Conservation (phyloP, 805 yeast species). For the Candida hispaniensis region DNA sequence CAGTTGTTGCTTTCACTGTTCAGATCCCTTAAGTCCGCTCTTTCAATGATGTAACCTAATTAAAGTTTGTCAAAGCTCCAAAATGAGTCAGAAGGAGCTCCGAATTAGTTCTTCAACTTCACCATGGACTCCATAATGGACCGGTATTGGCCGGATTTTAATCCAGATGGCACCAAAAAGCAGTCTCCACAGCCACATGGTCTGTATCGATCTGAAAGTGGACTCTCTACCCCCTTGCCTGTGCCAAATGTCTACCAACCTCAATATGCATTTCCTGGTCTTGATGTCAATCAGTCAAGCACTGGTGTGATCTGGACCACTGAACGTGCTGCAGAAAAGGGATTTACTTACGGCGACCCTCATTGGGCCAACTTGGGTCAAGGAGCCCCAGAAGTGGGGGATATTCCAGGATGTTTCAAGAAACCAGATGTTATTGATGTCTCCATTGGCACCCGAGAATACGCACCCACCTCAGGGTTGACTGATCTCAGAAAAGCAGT, state of each 20-base stretch:
- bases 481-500: constrained; percentile 46
- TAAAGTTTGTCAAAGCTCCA: too few relatives aligned
- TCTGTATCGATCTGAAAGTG: constrained; percentile 22
- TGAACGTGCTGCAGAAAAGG: constrained; percentile 48
- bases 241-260: constrained; percentile 24
- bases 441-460: constrained; percentile 41
- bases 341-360: constrained; percentile 34
- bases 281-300: constrained; percentile 47
- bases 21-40: too few relatives aligned
- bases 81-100: too few relatives aligned
- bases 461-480: constrained; percentile 51
- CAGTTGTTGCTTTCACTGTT: too few relatives aligned
- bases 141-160: constrained; percentile 15
- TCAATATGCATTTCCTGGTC: constrained; percentile 47
- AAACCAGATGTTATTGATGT: constrained; percentile 41
- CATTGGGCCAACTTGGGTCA: constrained; percentile 53
- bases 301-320: constrained; percentile 59
- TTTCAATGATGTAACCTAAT: too few relatives aligned
- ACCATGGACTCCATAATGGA: constrained; percentile 13
- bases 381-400: constrained; percentile 57
- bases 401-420: constrained; percentile 46
- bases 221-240: constrained; percentile 24
- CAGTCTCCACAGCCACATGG: constrained; percentile 7
- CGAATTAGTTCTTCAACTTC: constrained; percentile 1
- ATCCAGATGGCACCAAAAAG: constrained; percentile 15